Base-by-base conservation (phyloP, 768 basidiomycete species). In the Pleurotus giganteus region DNA sequence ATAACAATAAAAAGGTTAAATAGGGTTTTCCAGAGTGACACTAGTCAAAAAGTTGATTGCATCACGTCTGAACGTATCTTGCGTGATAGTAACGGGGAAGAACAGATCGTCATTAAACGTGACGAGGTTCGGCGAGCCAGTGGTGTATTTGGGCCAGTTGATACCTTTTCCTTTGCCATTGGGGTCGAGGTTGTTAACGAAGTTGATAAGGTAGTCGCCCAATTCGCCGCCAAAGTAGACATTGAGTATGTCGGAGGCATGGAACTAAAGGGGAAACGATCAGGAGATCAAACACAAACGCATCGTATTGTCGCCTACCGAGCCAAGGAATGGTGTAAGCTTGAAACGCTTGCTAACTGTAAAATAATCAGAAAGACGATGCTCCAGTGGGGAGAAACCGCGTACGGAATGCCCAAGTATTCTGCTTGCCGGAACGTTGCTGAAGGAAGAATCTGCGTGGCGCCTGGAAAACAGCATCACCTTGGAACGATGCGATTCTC, bases 121-220 rank as follows among this genome's bases (percentile, higher is more conserved):
- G 42, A 78, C 60, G 45, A 78, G 62, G 42, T 68, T 65, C 9
- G 74, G 72, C 15, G 66, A 60, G 0, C 32, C 53, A 0, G 65
- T 57, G 5, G 66, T 69, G 45, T 80, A 82, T 47, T 68, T 66
- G 0, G 81, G 79, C 81, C 79, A 83, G 11, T 62, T 60, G 21
- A 74, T 52, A 23, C 70, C 71, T 2, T 63, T 3, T 19, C 49
- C 49, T 60, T 54, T 12, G 39, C 37, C 52, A n/a, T 53, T 53
- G 19, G 52, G 52, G 26, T 53, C 52, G 27, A 53, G 52, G 1
- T 42, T 53, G 27, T 53, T 53, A 13, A 43, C 31, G 24, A 53
- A 53, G 28, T 53, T 26, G 28, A 53, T 44, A 15, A 53, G n/a
- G 17, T 42, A 53, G 26, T 53, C 52, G 11, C 68, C 54, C 53